Percentiles rank a stretch among this genome's conserved stretches.
These are phyloP conservation scores for Schizochytrium sp. DNA, from an alignment of 108 stramenopile genomes.

Conservation along the genomic window DNA sequence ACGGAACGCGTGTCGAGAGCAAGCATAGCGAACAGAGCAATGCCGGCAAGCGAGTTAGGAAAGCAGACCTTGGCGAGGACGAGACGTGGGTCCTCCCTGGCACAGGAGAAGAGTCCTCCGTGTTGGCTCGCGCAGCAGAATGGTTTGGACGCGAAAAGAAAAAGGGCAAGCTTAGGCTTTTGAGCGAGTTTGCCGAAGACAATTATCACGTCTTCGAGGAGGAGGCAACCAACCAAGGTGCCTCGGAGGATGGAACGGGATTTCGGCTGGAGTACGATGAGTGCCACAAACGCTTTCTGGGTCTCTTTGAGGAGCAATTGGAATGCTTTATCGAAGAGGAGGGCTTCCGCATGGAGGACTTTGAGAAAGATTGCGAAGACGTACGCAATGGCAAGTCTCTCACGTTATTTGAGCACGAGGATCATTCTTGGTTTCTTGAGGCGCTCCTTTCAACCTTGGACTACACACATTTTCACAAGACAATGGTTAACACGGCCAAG, in stretches of 20 bases:
- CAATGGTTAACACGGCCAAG: background rate
- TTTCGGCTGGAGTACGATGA: background rate
- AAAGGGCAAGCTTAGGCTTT: background rate
- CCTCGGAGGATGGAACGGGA: background rate
- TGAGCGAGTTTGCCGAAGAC: constrained; percentile 4
- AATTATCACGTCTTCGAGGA: constrained; percentile 1
- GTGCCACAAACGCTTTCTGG: background rate
- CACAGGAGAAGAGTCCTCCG: background rate
- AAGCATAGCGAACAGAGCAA: background rate
- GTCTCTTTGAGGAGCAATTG: constrained; percentile 8
- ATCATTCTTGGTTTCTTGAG: background rate
- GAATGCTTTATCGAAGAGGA: constrained; percentile 1
- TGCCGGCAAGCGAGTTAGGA: background rate
- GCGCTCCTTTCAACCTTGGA: background rate
- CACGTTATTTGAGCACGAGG: background rate
- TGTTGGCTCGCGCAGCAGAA: background rate
- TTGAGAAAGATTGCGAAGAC: background rate
- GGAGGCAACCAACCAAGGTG: background rate
- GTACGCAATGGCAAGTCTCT: constrained; percentile 3
- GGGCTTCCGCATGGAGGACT: background rate
- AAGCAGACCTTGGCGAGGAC: background rate
- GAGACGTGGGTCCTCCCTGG: background rate
- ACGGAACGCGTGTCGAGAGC: background rate
- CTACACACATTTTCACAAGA: background rate
- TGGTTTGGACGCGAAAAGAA: background rate